Evolutionary conservation across 2,329 filamentous ascomycete genomes (phyloP), one percentile per base, ranked within the genome.

Genomic region (Onygena corvina): DNA sequence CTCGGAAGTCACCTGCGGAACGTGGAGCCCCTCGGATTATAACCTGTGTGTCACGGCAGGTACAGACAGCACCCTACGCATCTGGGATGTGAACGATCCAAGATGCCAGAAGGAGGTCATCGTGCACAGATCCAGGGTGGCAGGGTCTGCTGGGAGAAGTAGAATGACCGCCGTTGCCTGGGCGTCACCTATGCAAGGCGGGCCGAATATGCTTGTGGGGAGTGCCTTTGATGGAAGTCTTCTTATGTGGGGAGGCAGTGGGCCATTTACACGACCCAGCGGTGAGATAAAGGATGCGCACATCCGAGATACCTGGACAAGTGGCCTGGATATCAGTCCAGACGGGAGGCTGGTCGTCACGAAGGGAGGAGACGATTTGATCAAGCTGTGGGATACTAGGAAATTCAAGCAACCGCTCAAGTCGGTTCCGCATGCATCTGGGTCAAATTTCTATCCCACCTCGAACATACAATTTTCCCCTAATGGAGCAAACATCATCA

Each of bases 301-400:
- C 66, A 77, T 72, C 35, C 74, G 79, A 16, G 80, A 85, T 60
- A 90, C 88, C 1, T 96, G 92, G 88, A 95, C 90, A 1, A 83
- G 88, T 48, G 89, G 90, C 3, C 69, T 98, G 36, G 89, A 94
- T 60, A 84, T 98, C 58, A 96, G 90, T 57, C 73, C 81, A 0
- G 92, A 96, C 64, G 92, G 92, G 7, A 79, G 90, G 51, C 83
- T 95, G 70, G 80, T 96, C 2, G 83, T 95, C 5, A 94, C 88
- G 1, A 76, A 88, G 57, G 92, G 92, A 49, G 90, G 89, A 46
- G 92, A 98, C 66, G 80, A 93, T 61, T 76, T 84, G 1, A 90
- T 98, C 66, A 96, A 96, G 69, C 75, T 95, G 1, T 98, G 92
- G 92, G 92, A 98, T 64, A 93, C 83, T 2, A 80, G 92, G 51